These are phyloP conservation scores for Friedmanniomyces endolithicus DNA, from an alignment of 495 filamentous ascomycete genomes.

Conservation along the genomic window DNA sequence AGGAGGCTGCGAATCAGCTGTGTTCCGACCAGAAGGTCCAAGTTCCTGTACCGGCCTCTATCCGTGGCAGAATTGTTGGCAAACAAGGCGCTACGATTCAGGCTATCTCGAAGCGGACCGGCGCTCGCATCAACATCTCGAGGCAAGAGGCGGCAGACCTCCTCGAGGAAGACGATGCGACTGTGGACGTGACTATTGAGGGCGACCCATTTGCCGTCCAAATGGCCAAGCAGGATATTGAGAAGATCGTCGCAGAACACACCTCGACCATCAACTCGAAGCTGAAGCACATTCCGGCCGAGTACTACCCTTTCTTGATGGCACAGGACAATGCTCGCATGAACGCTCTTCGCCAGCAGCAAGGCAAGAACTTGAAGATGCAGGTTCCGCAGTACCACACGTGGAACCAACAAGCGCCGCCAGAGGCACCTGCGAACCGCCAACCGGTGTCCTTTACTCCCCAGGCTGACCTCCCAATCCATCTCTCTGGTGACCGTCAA, in stretches of 20 bases:
- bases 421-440: slow-evolving; percentile 49
- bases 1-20: slow-evolving; percentile 72
- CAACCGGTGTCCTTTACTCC: slow-evolving; percentile 55
- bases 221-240: slow-evolving; percentile 68
- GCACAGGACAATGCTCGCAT: slow-evolving; percentile 60
- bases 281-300: slow-evolving; percentile 69
- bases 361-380: slow-evolving; percentile 57
- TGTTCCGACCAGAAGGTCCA: slow-evolving; percentile 62
- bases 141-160: slow-evolving; percentile 51
- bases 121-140: slow-evolving; percentile 78
- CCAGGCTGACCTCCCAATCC: slow-evolving; percentile 56
- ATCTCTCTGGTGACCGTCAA: slow-evolving; percentile 71
- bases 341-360: slow-evolving; percentile 47
- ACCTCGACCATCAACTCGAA: slow-evolving; percentile 66
- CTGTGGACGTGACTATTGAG: slow-evolving; percentile 76
- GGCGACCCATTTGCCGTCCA: slow-evolving; percentile 76
- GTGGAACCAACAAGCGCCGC: slow-evolving; percentile 57
- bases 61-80: slow-evolving; percentile 80
- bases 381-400: slow-evolving; percentile 69
- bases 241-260: slow-evolving; percentile 72
- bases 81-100: slow-evolving; percentile 82
- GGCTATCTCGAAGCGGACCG: slow-evolving; percentile 68
- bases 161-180: slow-evolving; percentile 52
- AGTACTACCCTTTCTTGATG: slow-evolving; percentile 91
- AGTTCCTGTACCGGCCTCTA: slow-evolving; percentile 68